A percentile compares a stretch with the other conserved stretches of the same genome.
phyloP scores from a whole-genome alignment of 306 rosid species.

The Styphnolobium japonicum region DNA sequence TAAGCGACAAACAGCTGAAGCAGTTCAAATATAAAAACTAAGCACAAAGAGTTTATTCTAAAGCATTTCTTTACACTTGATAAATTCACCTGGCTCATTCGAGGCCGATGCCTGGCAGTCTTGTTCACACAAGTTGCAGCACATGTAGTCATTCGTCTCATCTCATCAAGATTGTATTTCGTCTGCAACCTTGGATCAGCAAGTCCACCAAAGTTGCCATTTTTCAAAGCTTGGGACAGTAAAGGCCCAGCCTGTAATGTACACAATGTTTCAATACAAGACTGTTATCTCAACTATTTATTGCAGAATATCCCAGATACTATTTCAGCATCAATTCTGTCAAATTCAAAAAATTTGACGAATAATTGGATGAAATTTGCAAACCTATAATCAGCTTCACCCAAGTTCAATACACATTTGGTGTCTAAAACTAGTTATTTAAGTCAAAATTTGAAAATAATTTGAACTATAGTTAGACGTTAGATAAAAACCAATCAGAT shows the following conservation, averaged over 20 bases:
- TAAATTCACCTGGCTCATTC: constrained; percentile 61
- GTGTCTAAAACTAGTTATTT: neutral
- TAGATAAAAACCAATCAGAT: neutral
- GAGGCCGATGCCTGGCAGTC: constrained; percentile 57
- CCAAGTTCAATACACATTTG: neutral
- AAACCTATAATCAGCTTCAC: neutral
- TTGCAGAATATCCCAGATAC: neutral
- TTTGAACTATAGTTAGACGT: neutral
- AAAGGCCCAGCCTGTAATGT: constrained; percentile 69
- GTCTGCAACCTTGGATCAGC: constrained; percentile 49
- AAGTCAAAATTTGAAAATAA: neutral
- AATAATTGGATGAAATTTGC: neutral
- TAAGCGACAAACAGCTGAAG: neutral
- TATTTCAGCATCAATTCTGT: neutral
- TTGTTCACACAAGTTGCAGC: constrained; percentile 59
- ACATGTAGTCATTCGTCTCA: constrained; percentile 52
- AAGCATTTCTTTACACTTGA: neutral
- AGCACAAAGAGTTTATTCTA: neutral
- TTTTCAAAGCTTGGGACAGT: constrained; percentile 50
- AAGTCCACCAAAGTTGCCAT: constrained; percentile 42
- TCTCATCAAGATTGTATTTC: constrained; percentile 44
- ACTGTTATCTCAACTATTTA: neutral
- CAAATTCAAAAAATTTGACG: neutral
- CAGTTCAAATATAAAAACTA: neutral
- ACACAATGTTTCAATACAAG: neutral